Conservation (phyloP, 805 yeast species). For the Saccharomycopsis fibuligera region DNA sequence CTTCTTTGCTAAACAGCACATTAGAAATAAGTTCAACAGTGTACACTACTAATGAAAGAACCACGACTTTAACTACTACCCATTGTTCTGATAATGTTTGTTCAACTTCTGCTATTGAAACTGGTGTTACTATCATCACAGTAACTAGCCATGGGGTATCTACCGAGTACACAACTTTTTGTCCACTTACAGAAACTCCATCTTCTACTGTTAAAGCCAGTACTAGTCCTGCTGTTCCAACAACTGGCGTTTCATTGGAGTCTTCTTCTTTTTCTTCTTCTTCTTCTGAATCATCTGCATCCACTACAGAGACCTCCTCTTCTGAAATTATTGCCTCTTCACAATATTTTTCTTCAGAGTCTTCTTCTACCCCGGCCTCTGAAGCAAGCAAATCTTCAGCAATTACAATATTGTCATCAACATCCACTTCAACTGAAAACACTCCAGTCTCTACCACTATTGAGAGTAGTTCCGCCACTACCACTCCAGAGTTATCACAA, state of each 20-base stretch:
- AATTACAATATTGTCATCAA: too few species aligned
- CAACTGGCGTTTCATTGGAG: neutral
- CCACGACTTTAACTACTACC: slow-evolving; percentile 25
- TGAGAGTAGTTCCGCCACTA: neutral
- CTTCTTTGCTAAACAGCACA: too few species aligned
- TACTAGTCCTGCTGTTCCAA: neutral
- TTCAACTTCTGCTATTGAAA: slow-evolving; percentile 21
- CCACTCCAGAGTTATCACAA: neutral
- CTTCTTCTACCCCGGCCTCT: too few species aligned
- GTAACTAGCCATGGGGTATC: slow-evolving; percentile 20
- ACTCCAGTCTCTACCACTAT: neutral
- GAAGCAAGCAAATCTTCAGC: too few species aligned
- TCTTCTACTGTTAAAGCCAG: slow-evolving; percentile 5
- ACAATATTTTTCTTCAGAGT: too few species aligned
- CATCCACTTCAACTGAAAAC: too few species aligned
- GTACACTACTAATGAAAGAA: neutral
- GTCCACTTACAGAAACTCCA: slow-evolving; percentile 24
- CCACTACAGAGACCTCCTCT: neutral
- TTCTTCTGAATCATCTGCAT: neutral
- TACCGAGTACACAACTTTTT: slow-evolving; percentile 26
- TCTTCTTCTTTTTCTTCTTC: neutral
- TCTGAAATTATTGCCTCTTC: neutral
- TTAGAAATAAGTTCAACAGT: neutral
- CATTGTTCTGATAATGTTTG: slow-evolving; percentile 26
- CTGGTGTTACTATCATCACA: slow-evolving; percentile 24